phyloP scores from a whole-genome alignment of 2,329 filamentous ascomycete genomes.

The Aschersonia sp. region DNA sequence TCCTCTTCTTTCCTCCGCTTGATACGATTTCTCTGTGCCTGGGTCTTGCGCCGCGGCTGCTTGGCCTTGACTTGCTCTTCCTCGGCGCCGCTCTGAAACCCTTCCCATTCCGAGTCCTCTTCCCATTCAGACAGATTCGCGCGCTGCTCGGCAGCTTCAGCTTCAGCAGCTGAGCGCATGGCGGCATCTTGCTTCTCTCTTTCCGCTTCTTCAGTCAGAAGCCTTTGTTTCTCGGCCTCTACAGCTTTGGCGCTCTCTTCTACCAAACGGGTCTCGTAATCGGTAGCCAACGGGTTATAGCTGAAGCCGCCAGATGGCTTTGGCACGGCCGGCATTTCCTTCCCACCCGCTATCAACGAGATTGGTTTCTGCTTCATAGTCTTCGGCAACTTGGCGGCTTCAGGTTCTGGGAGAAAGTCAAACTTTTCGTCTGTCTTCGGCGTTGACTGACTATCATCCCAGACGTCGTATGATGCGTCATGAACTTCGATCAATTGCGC shows the following conservation, averaged over 20 bases:
- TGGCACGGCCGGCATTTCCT: slow-evolving; percentile 61
- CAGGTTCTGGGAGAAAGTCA: slow-evolving; percentile 50
- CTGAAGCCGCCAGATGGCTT: slow-evolving; percentile 73
- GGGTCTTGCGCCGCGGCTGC: slow-evolving; percentile 72
- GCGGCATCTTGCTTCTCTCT: slow-evolving; percentile 53
- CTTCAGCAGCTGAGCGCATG: slow-evolving; percentile 55
- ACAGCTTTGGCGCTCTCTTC: slow-evolving; percentile 68
- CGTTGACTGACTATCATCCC: slow-evolving; percentile 34
- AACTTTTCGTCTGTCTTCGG: slow-evolving; percentile 21
- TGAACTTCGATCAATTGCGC: slow-evolving; percentile 37
- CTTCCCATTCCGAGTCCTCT: slow-evolving; percentile 85
- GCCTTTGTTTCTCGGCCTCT: slow-evolving; percentile 60
- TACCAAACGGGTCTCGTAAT: slow-evolving; percentile 67
- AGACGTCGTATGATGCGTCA: slow-evolving; percentile 67
- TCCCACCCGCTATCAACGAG: slow-evolving; percentile 71
- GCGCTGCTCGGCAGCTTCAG: slow-evolving; percentile 57
- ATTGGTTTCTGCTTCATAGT: slow-evolving; percentile 67
- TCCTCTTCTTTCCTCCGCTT: slow-evolving; percentile 84
- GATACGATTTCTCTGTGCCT: slow-evolving; percentile 72
- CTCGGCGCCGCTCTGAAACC: slow-evolving; percentile 69
- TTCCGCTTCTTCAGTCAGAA: slow-evolving; percentile 53
- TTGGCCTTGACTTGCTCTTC: slow-evolving; percentile 49
- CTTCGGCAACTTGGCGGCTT: slow-evolving; percentile 54
- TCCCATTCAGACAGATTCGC: slow-evolving; percentile 58
- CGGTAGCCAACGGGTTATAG: slow-evolving; percentile 81